A percentile compares a stretch with the other conserved stretches of the same genome.
Conservation (phyloP, 2,329 filamentous ascomycete genomes). For the Macrophomina pseudophaseolina region DNA sequence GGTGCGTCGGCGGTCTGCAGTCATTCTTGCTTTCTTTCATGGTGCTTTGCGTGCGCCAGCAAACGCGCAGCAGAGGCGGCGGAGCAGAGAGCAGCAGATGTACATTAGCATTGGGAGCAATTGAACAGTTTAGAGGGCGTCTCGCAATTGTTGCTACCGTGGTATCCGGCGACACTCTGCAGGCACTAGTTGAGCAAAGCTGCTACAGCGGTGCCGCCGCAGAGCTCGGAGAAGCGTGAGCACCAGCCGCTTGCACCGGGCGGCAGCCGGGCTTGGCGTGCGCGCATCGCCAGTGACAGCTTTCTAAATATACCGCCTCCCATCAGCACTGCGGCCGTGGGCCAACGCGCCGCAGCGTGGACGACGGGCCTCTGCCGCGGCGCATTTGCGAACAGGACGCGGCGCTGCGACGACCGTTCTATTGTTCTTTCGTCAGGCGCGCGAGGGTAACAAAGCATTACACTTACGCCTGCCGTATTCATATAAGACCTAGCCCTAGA, state of each 20-base stretch:
- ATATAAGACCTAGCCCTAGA: constrained; percentile 12
- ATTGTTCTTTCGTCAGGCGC: background rate
- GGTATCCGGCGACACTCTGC: background rate
- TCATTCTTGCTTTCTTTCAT: background rate
- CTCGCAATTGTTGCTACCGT: background rate
- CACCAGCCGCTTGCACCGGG: constrained; percentile 2
- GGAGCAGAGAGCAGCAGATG: background rate
- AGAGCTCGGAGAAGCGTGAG: constrained; percentile 4
- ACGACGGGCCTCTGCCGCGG: background rate
- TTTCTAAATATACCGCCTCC: constrained; percentile 22
- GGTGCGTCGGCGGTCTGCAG: constrained; percentile 4
- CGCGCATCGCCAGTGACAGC: constrained; percentile 16
- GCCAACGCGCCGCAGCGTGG: background rate
- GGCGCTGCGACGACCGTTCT: background rate
- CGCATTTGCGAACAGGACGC: too few relatives aligned
- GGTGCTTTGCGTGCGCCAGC: background rate
- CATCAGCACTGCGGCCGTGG: constrained; percentile 1
- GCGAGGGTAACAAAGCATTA: constrained; percentile 11
- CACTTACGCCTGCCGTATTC: constrained; percentile 13
- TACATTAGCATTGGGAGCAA: constrained; percentile 24
- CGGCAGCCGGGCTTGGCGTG: constrained; percentile 4
- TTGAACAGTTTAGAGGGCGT: constrained; percentile 8
- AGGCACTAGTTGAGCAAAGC: constrained; percentile 1
- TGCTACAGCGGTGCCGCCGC: background rate
- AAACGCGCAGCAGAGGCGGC: background rate